Evolutionary conservation across 2,329 filamentous ascomycete species (phyloP), one percentile per base, ranked within the genome.

Genomic region (Coleophoma cylindrospora): DNA sequence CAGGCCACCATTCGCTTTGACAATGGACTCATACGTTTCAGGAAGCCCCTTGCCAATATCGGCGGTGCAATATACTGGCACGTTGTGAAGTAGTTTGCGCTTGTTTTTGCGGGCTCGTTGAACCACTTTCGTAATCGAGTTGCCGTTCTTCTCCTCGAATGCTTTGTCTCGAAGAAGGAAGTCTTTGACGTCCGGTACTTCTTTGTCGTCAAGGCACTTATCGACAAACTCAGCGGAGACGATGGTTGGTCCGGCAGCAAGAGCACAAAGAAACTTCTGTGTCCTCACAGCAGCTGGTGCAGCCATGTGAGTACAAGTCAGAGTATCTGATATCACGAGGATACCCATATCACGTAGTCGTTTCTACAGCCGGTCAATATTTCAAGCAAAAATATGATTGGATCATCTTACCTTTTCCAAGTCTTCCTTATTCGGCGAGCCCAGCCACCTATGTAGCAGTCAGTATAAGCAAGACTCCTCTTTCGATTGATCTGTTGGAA

Each of bases 251-350:
- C 88, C 91, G 52, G 83, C 84, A 15, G 94, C 91, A 27, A 99
- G 73, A 12, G 91, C 90, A 54, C 86, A 87, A 45, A 97, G 84
- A 64, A 99, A 99, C 64, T 99, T 99, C 65, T 89, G 84, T 0
- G 94, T 99, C 36, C 94, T 86, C 34, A 96, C 81, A 54, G 97
- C 83, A 40, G 83, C 80, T 1, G 92, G 94, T 3, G 92, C 92
- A 34, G 90, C 91, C 11, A 99, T 80, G 65, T 95, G 89, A 60
- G 92, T 89, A 65, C 89, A 94, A 41, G 81, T 78, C 44, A 81
- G 79, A 22, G 83, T 83, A 62, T 96, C 88, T 59, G 86, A 78
- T 4, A 89, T 86, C 19, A 96, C 81, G 57, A 84, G 77, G 50
- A 99, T 88, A 8, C 94, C 94, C 34, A 97, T 72, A 43, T 87